Percentiles rank a stretch among this genome's conserved stretches.
These are phyloP conservation scores for Beverwykella pulmonaria DNA, from an alignment of 495 filamentous ascomycete genomes.

Conservation along the genomic window DNA sequence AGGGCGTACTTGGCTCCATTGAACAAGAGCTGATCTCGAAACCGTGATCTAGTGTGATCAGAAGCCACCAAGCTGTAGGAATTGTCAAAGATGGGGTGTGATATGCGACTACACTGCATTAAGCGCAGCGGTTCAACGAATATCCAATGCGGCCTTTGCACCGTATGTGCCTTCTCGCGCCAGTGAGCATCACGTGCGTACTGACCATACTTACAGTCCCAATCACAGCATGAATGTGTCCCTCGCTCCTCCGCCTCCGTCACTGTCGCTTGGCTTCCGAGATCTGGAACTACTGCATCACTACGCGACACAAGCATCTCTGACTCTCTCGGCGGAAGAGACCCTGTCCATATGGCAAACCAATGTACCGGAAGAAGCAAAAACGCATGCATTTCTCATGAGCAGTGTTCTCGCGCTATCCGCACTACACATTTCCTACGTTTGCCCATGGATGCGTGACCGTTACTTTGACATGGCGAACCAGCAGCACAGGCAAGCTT, in stretches of 20 bases:
- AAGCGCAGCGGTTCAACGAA: background rate
- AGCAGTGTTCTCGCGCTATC: slow-evolving; percentile 15
- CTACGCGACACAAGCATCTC: slow-evolving; percentile 7
- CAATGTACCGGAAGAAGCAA: slow-evolving; percentile 11
- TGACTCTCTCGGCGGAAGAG: background rate
- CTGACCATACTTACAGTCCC: background rate
- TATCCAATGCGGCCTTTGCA: background rate
- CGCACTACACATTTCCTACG: slow-evolving; percentile 12
- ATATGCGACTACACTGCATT: slow-evolving; percentile 14
- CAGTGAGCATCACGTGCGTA: no score
- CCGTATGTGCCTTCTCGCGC: background rate
- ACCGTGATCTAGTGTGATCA: background rate
- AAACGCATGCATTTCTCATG: slow-evolving; percentile 12
- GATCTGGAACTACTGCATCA: slow-evolving; percentile 9
- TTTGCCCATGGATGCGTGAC: background rate
- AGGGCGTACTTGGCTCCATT: background rate
- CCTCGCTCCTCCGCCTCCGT: background rate
- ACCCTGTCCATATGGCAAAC: slow-evolving; percentile 4
- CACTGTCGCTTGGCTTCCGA: background rate
- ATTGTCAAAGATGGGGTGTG: slow-evolving; percentile 1
- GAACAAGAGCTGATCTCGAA: background rate
- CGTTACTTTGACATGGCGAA: background rate
- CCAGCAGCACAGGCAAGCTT: slow-evolving; percentile 6
- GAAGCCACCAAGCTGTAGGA: slow-evolving; percentile 3
- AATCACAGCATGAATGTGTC: background rate